phyloP scores from a whole-genome alignment of 139 green algal species.

The Volvox africanus region DNA sequence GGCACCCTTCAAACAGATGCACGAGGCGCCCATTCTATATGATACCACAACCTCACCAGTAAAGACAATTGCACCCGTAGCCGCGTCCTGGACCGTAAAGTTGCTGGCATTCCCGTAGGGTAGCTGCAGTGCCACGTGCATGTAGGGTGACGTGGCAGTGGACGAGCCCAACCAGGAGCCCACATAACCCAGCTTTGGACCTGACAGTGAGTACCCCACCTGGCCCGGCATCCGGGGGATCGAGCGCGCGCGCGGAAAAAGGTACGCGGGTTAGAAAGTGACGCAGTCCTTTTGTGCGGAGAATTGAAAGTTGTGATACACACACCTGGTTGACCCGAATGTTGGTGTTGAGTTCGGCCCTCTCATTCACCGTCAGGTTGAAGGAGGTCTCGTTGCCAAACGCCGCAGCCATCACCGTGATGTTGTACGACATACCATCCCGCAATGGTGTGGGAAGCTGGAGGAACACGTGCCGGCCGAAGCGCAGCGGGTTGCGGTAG shows the following conservation, averaged over 20 bases:
- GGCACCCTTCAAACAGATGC: too few relatives aligned
- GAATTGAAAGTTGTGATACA: too few relatives aligned
- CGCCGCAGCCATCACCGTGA: neutral
- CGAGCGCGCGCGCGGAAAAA: too few relatives aligned
- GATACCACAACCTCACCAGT: neutral
- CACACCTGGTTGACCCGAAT: slow-evolving; percentile 46
- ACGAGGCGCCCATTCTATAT: too few relatives aligned
- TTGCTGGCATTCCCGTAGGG: slow-evolving; percentile 1
- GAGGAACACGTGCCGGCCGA: slow-evolving; percentile 36
- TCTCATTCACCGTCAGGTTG: neutral
- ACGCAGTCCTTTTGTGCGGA: too few relatives aligned
- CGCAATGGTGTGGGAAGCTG: slow-evolving; percentile 1
- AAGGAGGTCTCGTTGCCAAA: neutral
- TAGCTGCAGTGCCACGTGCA: slow-evolving; percentile 5
- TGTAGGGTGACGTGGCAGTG: slow-evolving; percentile 13
- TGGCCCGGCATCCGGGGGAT: neutral
- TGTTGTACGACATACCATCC: neutral
- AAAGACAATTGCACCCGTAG: neutral
- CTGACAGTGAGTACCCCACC: slow-evolving; percentile 35
- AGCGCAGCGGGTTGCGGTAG: neutral
- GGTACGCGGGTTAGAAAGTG: too few relatives aligned
- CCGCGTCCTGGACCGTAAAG: slow-evolving; percentile 30
- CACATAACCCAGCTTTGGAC: slow-evolving; percentile 30
- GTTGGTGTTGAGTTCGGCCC: slow-evolving; percentile 28
- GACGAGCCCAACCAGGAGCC: slow-evolving; percentile 30